These are phyloP conservation scores for Pythium coloratum DNA, from an alignment of 352 stramenopile genomes.

Conservation along the genomic window DNA sequence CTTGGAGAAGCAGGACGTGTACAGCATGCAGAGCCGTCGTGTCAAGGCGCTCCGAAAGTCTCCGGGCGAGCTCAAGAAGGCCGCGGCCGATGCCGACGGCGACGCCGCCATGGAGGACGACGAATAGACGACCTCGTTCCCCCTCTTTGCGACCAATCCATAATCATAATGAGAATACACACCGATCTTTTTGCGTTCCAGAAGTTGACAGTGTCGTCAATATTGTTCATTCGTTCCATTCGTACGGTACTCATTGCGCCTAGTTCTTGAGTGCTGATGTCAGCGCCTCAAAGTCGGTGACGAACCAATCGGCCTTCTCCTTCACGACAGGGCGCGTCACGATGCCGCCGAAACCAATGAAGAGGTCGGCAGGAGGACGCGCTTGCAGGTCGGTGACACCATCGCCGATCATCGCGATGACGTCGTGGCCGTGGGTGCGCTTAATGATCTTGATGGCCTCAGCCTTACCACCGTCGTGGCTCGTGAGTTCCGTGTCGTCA, in stretches of 20 bases:
- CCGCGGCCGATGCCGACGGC: constrained; percentile 27
- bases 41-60: constrained; percentile 93
- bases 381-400: constrained; percentile 98
- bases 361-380: constrained; percentile 94
- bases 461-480: constrained; percentile 76
- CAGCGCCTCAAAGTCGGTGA: constrained; percentile 94
- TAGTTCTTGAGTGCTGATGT: constrained; percentile 52
- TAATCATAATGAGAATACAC: constrained; percentile 32
- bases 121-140: constrained; percentile 36
- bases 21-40: constrained; percentile 94
- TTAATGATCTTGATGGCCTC: constrained; percentile 90
- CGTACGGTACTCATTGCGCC: background rate
- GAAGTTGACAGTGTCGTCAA: constrained; percentile 1
- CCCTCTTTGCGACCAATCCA: constrained; percentile 14
- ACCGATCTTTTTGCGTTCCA: constrained; percentile 14
- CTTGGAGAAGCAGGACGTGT: constrained; percentile 97
- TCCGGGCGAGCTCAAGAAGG: constrained; percentile 76
- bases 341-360: constrained; percentile 98
- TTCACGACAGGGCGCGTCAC: constrained; percentile 93
- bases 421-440: constrained; percentile 89
- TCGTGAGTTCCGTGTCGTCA: constrained; percentile 94
- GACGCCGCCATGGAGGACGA: constrained; percentile 33
- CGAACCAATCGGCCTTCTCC: constrained; percentile 96
- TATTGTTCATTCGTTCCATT: background rate
- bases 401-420: constrained; percentile 98